Percentiles rank a stretch among this genome's conserved stretches.
These are phyloP conservation scores for Backusella parvicylindrica DNA, from an alignment of 192 early-diverging fungal genomes.

Conservation along the genomic window DNA sequence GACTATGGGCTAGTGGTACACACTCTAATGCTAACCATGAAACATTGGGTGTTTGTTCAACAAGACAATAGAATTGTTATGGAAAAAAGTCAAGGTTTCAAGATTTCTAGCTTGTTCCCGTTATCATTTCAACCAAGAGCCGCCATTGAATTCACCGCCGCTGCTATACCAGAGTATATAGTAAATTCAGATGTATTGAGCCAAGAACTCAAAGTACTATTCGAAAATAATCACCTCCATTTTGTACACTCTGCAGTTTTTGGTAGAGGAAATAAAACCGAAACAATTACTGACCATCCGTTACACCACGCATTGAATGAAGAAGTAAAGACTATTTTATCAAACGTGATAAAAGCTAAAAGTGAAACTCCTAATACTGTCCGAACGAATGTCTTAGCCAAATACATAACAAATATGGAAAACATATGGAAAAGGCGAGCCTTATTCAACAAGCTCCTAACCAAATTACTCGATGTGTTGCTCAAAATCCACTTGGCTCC, in stretches of 20 bases:
- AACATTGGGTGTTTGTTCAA: not conserved
- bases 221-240: not conserved
- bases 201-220: not conserved
- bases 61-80: not conserved
- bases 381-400: not conserved
- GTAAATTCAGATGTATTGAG: not conserved
- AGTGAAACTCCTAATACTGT: not conserved
- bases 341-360: not conserved
- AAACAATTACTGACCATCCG: not conserved
- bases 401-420: not conserved
- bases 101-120: not conserved
- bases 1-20: not conserved
- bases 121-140: not conserved
- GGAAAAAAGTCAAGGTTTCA: not conserved
- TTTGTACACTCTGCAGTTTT: not conserved
- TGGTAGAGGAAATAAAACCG: not conserved
- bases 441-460: not conserved
- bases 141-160: not conserved
- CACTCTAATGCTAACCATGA: not conserved
- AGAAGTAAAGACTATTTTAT: not conserved
- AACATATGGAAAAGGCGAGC: not conserved
- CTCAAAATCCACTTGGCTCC: not conserved
- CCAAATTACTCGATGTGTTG: not conserved
- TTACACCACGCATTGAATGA: not conserved
- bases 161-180: not conserved